These are phyloP conservation scores for Coniochaeta prunicola DNA, from an alignment of 2,329 filamentous ascomycete genomes.

Conservation along the genomic window DNA sequence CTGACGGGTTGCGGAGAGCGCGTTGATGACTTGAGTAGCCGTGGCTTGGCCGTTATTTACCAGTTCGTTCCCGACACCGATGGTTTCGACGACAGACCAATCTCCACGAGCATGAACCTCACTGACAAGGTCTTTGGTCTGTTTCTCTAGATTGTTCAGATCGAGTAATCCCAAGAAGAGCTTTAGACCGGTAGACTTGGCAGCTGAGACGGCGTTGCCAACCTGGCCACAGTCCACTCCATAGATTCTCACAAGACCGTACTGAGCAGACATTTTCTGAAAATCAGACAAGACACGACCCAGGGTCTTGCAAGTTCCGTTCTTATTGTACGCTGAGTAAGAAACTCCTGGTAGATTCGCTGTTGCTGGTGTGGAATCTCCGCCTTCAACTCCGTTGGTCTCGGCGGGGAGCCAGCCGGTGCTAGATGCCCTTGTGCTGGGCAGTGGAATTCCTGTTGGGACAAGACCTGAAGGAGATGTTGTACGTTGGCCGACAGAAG, in stretches of 20 bases:
- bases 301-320: conserved; percentile 59
- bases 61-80: conserved; percentile 75
- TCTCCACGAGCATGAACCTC: conserved; percentile 45
- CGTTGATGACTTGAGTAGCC: conserved; percentile 45
- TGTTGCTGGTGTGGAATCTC: background rate
- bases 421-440: background rate
- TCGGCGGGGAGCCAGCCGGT: background rate
- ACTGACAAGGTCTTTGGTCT: conserved; percentile 54
- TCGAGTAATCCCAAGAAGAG: conserved; percentile 72
- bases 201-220: conserved; percentile 52
- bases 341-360: conserved; percentile 27
- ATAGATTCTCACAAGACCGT: conserved; percentile 66
- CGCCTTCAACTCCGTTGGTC: background rate
- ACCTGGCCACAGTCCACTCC: conserved; percentile 75
- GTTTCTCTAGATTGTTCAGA: conserved; percentile 44
- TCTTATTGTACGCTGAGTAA: conserved; percentile 41
- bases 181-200: conserved; percentile 56
- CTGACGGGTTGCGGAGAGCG: conserved; percentile 49
- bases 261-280: conserved; percentile 40
- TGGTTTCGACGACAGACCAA: conserved; percentile 63
- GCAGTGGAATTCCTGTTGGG: background rate
- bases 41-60: conserved; percentile 57
- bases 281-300: conserved; percentile 60
- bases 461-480: background rate
- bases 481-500: background rate